Conservation (phyloP, 2,329 filamentous ascomycete genomes). For the Mycogone perniciosa region DNA sequence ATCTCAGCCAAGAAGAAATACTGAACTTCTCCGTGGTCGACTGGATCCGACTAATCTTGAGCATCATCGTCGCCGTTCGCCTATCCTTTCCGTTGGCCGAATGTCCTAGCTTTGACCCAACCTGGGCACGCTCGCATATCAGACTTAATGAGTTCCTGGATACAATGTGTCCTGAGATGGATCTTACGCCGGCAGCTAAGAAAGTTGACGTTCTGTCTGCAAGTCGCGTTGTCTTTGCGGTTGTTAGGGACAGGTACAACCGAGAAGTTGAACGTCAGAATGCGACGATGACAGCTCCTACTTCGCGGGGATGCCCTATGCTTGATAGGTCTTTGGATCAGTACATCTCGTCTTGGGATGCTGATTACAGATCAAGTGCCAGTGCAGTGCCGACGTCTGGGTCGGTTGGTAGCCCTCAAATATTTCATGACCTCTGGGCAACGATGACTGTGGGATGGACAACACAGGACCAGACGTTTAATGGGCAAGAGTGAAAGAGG, state of each 20-base stretch:
- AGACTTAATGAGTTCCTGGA: conserved; percentile 35
- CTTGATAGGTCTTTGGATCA: conserved; percentile 44
- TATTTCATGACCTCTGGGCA: conserved; percentile 41
- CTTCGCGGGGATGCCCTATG: conserved; percentile 41
- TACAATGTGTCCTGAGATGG: conserved; percentile 24
- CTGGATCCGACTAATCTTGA: conserved; percentile 36
- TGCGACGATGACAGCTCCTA: background rate
- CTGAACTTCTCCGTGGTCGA: conserved; percentile 35
- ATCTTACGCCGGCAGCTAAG: conserved; percentile 20
- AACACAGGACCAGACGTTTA: conserved; percentile 10
- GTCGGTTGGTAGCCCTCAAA: conserved; percentile 15
- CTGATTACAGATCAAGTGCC: conserved; percentile 20
- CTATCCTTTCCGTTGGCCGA: conserved; percentile 39
- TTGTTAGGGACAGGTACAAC: conserved; percentile 42
- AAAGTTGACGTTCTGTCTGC: conserved; percentile 39
- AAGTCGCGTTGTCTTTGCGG: conserved; percentile 38
- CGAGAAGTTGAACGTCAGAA: conserved; percentile 21
- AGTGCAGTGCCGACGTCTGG: conserved; percentile 14
- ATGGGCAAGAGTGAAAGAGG: too few relatives aligned
- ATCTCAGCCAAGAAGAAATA: conserved; percentile 27
- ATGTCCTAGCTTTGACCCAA: conserved; percentile 31
- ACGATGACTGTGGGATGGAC: conserved; percentile 44
- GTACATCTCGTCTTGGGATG: conserved; percentile 41
- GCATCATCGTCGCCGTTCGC: conserved; percentile 38
- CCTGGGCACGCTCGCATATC: conserved; percentile 33